Evolutionary conservation across 805 yeast genomes (phyloP), one percentile per base, ranked within the genome.

Genomic region (Monosporozyma solicola): DNA sequence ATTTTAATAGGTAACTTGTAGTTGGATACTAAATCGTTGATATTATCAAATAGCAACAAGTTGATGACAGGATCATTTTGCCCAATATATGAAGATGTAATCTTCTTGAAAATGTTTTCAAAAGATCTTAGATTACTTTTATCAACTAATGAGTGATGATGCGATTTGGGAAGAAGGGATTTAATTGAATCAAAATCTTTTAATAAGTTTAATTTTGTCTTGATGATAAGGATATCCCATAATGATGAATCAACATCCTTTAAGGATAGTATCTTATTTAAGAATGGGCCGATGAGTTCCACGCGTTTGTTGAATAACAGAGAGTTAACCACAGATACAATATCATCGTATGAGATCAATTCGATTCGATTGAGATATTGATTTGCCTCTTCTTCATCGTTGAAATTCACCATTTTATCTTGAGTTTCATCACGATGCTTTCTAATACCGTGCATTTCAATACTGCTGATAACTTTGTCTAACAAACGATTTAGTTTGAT

Each of bases 401-500:
- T 48, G 45, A 66, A 66, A 3, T 48, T 57, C 16, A 48, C 49
- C 27, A 44, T 25, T 3, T 31, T 20, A 13, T 37, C 32, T 32
- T 9, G 24, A 16, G 1, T 32, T 35, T n/a, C 24, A 13, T 35
- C 10, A 10, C 8, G 46, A 5, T 24, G 11, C 16, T 49, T 51
- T 3, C 31, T 20, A 50, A 24, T 3, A 72, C 74, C 47, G 54
- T 49, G 32, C 55, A 37, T 51, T 59, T 58, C 16, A 5, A 70
- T 59, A 15, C 70, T 58, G 10, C 62, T 53, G 13, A 64, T 55
- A 53, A 57, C 62, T 46, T 59, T 65, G 32, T 46, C 66, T 57
- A 62, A 65, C 68, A 79, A 71, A n/a, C 57, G 46, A 6, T 61
- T 55, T 1, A 74, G 71, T 24, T 63, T 62, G 0, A 57, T 63